These are phyloP conservation scores for Pseudogymnoascus sp. DNA, from an alignment of 2,329 filamentous ascomycete species.

Conservation along the genomic window DNA sequence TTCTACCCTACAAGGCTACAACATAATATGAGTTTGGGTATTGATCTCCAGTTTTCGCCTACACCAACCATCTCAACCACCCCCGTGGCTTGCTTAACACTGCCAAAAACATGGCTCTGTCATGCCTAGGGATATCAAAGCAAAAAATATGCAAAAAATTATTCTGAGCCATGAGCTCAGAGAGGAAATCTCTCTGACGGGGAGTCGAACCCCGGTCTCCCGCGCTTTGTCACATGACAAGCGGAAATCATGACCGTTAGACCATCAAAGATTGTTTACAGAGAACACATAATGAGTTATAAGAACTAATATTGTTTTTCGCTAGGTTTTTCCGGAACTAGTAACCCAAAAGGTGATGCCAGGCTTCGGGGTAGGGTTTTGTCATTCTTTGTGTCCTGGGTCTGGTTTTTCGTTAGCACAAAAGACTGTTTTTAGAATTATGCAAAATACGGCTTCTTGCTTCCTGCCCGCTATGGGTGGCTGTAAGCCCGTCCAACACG, in stretches of 20 bases:
- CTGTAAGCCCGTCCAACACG: not conserved
- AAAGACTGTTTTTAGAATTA: not conserved
- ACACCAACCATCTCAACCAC: no score
- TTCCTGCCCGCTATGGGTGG: not conserved
- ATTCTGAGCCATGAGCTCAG: slow-evolving; percentile 8
- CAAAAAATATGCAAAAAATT: not conserved
- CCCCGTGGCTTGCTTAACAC: not conserved
- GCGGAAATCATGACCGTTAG: slow-evolving; percentile 25
- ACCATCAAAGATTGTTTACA: slow-evolving; percentile 15
- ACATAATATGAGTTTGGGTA: not conserved
- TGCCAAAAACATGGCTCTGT: not conserved
- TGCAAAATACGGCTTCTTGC: not conserved
- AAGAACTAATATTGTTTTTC: not conserved
- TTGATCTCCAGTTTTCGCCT: not conserved
- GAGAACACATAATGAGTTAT: not conserved
- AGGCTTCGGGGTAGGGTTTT: not conserved
- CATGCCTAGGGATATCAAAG: no score
- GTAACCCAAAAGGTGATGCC: not conserved
- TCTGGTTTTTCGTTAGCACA: not conserved
- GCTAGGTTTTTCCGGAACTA: not conserved
- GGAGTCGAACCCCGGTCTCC: slow-evolving; percentile 16
- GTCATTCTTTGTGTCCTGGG: not conserved
- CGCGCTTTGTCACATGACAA: slow-evolving; percentile 18
- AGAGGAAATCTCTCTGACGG: slow-evolving; percentile 13
- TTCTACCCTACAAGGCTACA: not conserved